phyloP scores from a whole-genome alignment of 225 moss, liverwort and hornwort genomes.

The Lunularia cruciata region DNA sequence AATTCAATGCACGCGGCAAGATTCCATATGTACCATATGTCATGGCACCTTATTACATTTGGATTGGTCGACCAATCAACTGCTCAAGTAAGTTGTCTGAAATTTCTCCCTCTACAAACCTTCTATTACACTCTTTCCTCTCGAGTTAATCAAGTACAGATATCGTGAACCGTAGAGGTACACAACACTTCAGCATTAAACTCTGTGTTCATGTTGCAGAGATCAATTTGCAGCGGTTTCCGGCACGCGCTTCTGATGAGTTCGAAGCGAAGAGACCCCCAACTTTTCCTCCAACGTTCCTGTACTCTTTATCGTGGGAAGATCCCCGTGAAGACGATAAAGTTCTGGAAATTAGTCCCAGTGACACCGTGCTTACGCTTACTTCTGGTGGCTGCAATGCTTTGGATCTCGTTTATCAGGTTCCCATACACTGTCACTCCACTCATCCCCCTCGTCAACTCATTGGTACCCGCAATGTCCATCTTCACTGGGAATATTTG shows the following conservation, averaged over 20 bases:
- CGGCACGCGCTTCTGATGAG: conserved; percentile 90
- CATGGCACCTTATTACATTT: conserved; percentile 83
- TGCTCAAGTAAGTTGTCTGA: conserved; percentile 68
- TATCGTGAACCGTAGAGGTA: too few species aligned
- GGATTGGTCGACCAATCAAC: conserved; percentile 77
- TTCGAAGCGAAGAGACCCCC: conserved; percentile 85
- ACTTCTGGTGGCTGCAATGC: conserved; percentile 99
- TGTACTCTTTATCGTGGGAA: conserved; percentile 97
- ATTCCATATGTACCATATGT: conserved; percentile 79
- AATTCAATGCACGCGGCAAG: conserved; percentile 80
- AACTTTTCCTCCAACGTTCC: conserved; percentile 89
- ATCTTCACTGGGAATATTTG: too few species aligned
- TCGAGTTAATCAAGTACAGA: too few species aligned
- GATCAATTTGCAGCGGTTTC: conserved; percentile 65
- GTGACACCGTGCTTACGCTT: conserved; percentile 85
- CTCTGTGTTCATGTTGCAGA: conserved; percentile 35
- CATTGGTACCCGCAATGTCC: too few species aligned
- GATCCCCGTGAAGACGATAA: conserved; percentile 98
- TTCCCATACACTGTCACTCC: conserved; percentile 4
- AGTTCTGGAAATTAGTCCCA: conserved; percentile 62
- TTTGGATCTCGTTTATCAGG: conserved; percentile 87
- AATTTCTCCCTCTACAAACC: neutral
- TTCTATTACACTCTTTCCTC: neutral
- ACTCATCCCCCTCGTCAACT: too few species aligned
- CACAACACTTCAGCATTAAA: too few species aligned